These are phyloP conservation scores for Gymnopus androsaceus DNA, from an alignment of 1,284 basidiomycete species.

Conservation along the genomic window DNA sequence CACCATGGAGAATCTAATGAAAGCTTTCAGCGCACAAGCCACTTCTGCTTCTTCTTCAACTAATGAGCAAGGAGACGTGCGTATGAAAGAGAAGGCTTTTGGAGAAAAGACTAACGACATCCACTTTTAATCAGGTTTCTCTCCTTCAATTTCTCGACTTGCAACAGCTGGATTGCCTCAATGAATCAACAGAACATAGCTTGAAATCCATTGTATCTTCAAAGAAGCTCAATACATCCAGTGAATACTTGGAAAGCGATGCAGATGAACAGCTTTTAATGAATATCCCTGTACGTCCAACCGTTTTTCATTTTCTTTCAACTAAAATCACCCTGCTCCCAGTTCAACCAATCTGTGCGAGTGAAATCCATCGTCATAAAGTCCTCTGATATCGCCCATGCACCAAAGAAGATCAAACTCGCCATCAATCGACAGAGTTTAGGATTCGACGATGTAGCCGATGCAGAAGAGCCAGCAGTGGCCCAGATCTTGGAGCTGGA, in stretches of 20 bases:
- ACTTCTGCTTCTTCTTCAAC: background rate
- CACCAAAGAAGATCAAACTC: conserved; percentile 68
- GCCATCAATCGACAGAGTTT: conserved; percentile 67
- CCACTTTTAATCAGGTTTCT: conserved; percentile 44
- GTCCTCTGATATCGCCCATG: conserved; percentile 49
- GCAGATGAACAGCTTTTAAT: conserved; percentile 79
- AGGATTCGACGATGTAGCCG: conserved; percentile 69
- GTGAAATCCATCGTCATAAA: conserved; percentile 71
- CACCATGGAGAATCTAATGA: conserved; percentile 3
- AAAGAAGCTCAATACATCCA: conserved; percentile 49
- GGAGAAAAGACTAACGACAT: background rate
- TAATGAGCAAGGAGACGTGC: conserved; percentile 19
- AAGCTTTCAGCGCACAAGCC: conserved; percentile 1
- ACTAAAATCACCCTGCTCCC: background rate
- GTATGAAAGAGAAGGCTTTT: background rate
- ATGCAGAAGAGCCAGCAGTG: conserved; percentile 47
- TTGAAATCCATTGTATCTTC: conserved; percentile 59
- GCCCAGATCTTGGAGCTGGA: conserved; percentile 59
- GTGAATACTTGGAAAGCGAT: conserved; percentile 70
- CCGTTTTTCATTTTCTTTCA: background rate
- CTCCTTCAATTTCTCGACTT: conserved; percentile 63
- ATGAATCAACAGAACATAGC: conserved; percentile 65
- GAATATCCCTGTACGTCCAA: conserved; percentile 58
- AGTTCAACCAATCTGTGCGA: conserved; percentile 83
- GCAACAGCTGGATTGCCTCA: conserved; percentile 72